Evolutionary conservation across 78 protist genomes (phyloP).

Genomic region (Dictyostelium discoideum): DNA sequence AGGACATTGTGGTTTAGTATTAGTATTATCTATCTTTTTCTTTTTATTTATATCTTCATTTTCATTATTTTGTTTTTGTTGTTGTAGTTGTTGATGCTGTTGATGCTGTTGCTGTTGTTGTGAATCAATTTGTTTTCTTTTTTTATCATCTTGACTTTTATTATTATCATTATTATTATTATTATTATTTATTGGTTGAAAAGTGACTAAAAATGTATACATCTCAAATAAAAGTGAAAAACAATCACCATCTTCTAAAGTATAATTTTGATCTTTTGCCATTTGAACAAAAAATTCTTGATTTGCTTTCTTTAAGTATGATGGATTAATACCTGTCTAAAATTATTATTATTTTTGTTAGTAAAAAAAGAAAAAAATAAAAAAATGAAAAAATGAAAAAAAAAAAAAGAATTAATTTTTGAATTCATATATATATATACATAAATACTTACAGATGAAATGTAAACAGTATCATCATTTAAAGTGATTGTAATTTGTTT

Average conservation of each 20-base stretch:
- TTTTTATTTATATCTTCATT: neutral
- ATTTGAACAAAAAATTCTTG: slow-evolving; percentile 44
- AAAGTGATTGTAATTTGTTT: slow-evolving; percentile 33
- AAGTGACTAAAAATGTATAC: neutral
- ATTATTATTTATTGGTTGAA: neutral
- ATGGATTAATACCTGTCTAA: slow-evolving; percentile 59
- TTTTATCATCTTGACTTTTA: neutral
- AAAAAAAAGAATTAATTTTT: too few species aligned
- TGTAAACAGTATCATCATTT: slow-evolving; percentile 4
- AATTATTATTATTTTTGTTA: neutral
- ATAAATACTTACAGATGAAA: slow-evolving; percentile 9
- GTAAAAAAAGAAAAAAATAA: too few species aligned
- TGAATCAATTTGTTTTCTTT: neutral
- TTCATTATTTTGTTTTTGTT: neutral
- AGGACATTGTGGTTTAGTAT: neutral
- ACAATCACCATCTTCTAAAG: slow-evolving; percentile 33
- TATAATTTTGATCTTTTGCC: slow-evolving; percentile 44
- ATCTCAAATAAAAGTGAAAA: slow-evolving; percentile 54
- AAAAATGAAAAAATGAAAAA: too few species aligned
- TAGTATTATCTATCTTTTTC: neutral
- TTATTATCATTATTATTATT: neutral
- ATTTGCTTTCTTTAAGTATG: slow-evolving; percentile 40
- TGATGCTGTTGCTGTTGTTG: neutral
- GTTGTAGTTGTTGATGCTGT: neutral
- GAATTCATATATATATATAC: neutral